A percentile compares a stretch with the other conserved stretches of the same genome.
Evolutionary conservation across 2,329 filamentous ascomycete species (phyloP).

Genomic region (Pseudophaeomoniella oleicola): DNA sequence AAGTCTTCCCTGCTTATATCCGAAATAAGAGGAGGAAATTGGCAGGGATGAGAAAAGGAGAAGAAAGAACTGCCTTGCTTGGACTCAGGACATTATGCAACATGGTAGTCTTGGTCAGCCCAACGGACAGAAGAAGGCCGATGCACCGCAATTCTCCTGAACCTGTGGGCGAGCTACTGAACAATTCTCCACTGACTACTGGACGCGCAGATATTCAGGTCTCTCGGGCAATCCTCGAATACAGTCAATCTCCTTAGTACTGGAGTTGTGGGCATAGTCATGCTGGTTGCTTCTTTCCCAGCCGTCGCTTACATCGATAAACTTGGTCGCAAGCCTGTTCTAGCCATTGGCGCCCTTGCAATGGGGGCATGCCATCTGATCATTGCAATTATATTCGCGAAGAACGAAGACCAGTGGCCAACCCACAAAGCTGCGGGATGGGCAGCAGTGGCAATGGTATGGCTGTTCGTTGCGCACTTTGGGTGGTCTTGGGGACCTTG

Average conservation of each 20-base stretch:
- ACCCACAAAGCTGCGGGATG: constrained; percentile 49
- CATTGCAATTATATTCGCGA: constrained; percentile 54
- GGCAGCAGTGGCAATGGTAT: constrained; percentile 45
- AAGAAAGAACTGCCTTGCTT: too few species aligned
- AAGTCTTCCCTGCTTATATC: neutral
- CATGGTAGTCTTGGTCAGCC: too few species aligned
- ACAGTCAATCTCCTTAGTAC: constrained; percentile 24
- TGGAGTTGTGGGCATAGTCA: constrained; percentile 24
- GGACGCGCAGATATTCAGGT: constrained; percentile 19
- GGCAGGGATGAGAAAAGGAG: too few species aligned
- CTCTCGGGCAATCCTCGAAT: constrained; percentile 19
- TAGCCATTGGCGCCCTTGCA: constrained; percentile 42
- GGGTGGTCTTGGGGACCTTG: constrained; percentile 50
- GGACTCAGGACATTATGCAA: too few species aligned
- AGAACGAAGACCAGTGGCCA: constrained; percentile 44
- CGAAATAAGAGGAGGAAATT: too few species aligned
- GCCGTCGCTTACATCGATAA: constrained; percentile 26
- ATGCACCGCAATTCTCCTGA: too few species aligned
- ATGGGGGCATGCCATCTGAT: constrained; percentile 61
- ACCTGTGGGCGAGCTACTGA: too few species aligned
- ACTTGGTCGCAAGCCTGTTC: constrained; percentile 23
- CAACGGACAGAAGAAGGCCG: too few species aligned
- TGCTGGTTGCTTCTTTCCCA: constrained; percentile 25
- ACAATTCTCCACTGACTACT: constrained; percentile 7
- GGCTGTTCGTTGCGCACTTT: constrained; percentile 62